Percentiles rank a stretch among this genome's conserved stretches.
phyloP scores from a whole-genome alignment of 1,284 basidiomycete genomes.

The Anthracocystis walkeri region DNA sequence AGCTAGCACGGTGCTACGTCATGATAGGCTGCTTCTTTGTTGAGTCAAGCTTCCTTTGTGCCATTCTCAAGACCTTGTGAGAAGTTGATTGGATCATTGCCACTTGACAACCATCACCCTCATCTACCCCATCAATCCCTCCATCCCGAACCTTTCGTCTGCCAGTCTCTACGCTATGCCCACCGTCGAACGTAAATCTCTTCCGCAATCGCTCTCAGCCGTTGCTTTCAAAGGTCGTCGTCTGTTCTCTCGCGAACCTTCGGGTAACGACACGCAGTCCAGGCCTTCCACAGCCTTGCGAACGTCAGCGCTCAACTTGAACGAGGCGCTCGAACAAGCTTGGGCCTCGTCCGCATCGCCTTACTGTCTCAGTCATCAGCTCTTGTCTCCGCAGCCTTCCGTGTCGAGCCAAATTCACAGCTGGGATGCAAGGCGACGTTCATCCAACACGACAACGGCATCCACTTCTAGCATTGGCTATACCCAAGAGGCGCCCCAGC shows the following conservation, averaged over 20 bases:
- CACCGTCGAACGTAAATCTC: slow-evolving; percentile 28
- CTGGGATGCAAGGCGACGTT: slow-evolving; percentile 25
- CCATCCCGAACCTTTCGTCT: neutral
- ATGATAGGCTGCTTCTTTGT: neutral
- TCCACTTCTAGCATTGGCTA: slow-evolving; percentile 15
- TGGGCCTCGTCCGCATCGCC: slow-evolving; percentile 21
- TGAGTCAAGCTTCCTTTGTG: neutral
- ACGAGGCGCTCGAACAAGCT: slow-evolving; percentile 30
- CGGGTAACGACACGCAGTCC: neutral
- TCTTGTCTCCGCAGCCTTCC: slow-evolving; percentile 18
- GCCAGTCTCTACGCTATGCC: slow-evolving; percentile 18
- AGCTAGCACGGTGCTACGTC: neutral
- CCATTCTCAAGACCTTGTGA: too few relatives aligned
- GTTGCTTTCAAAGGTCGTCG: slow-evolving; percentile 35
- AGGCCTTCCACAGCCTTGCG: slow-evolving; percentile 4
- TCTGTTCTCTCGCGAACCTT: slow-evolving; percentile 28
- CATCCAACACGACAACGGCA: slow-evolving; percentile 31
- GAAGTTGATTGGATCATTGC: neutral
- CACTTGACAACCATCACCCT: neutral
- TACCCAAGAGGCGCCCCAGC: slow-evolving; percentile 11
- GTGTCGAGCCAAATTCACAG: neutral
- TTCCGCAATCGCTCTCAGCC: slow-evolving; percentile 29
- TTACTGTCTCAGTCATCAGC: slow-evolving; percentile 31
- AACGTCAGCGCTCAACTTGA: slow-evolving; percentile 29
- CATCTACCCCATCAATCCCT: neutral